Evolutionary conservation across 805 yeast species (phyloP).

Genomic region (Ogataea pignaliae): DNA sequence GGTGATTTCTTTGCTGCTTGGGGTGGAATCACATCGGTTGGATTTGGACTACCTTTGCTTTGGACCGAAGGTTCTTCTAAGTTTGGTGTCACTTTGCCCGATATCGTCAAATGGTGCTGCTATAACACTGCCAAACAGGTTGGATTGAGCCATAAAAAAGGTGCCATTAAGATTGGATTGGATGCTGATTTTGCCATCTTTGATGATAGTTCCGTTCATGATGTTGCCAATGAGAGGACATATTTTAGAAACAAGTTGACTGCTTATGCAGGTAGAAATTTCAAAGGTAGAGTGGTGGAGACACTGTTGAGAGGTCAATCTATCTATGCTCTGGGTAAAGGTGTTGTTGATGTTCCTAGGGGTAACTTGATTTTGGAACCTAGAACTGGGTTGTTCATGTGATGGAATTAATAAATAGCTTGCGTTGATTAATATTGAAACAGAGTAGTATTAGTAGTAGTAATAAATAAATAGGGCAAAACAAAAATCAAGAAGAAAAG

Average conservation of each 20-base stretch:
- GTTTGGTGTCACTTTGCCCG: slow-evolving; percentile 34
- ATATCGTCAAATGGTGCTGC: slow-evolving; percentile 77
- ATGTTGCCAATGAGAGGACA: slow-evolving; percentile 50
- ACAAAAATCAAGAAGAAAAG: too few species aligned
- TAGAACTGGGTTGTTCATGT: slow-evolving; percentile 28
- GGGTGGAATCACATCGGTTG: slow-evolving; percentile 96
- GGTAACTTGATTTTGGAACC: slow-evolving; percentile 63
- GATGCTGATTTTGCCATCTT: slow-evolving; percentile 89
- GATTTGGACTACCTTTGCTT: slow-evolving; percentile 79
- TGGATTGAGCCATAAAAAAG: slow-evolving; percentile 71
- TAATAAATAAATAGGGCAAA: too few species aligned
- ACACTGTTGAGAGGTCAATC: slow-evolving; percentile 75
- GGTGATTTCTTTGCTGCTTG: slow-evolving; percentile 92
- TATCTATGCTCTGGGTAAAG: slow-evolving; percentile 54
- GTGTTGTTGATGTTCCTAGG: slow-evolving; percentile 51
- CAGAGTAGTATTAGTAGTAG: neutral
- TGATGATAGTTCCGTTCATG: slow-evolving; percentile 53
- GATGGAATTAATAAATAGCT: neutral
- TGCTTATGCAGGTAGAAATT: slow-evolving; percentile 70
- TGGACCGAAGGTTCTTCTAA: slow-evolving; percentile 65
- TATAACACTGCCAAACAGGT: slow-evolving; percentile 82
- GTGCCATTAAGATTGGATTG: slow-evolving; percentile 63
- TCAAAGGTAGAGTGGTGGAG: slow-evolving; percentile 72
- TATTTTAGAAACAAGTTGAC: slow-evolving; percentile 83
- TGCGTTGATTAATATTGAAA: neutral